Percentiles rank a stretch among this genome's conserved stretches.
Evolutionary conservation across 306 rosid species (phyloP).

Genomic region (Argentina anserina): DNA sequence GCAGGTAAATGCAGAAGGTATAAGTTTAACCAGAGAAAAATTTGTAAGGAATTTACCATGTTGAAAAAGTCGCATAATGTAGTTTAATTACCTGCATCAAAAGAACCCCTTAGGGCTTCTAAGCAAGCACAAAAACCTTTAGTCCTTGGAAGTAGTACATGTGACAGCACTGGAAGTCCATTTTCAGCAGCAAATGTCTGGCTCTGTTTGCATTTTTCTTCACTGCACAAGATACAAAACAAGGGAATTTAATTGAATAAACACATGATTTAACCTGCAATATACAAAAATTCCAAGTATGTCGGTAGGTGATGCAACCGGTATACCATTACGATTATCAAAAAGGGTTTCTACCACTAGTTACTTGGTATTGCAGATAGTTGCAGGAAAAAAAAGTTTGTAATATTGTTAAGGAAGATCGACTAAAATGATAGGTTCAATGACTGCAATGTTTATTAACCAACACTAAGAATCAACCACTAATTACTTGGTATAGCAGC

Average conservation of each 20-base stretch:
- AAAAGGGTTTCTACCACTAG: neutral
- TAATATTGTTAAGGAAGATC: neutral
- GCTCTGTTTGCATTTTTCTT: slow-evolving; percentile 62
- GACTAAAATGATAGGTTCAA: neutral
- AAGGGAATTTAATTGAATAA: neutral
- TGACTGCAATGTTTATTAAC: neutral
- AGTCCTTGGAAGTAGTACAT: slow-evolving; percentile 85
- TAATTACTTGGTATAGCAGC: no score
- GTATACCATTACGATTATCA: neutral
- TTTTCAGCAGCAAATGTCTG: slow-evolving; percentile 63
- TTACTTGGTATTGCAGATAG: neutral
- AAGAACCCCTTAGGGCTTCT: slow-evolving; percentile 59
- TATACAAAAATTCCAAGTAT: neutral
- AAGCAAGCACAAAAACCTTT: slow-evolving; percentile 87
- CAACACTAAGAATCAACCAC: no score
- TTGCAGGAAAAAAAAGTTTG: neutral
- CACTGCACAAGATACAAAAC: slow-evolving; percentile 40
- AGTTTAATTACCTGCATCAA: slow-evolving; percentile 73
- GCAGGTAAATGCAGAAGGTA: slow-evolving; percentile 26
- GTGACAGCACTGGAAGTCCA: slow-evolving; percentile 68
- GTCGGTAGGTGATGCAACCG: neutral
- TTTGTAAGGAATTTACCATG: neutral
- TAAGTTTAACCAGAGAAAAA: neutral
- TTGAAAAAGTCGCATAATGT: neutral
- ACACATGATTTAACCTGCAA: neutral